phyloP scores from a whole-genome alignment of 1,284 basidiomycete genomes.

The Fomitiporia mediterranea region DNA sequence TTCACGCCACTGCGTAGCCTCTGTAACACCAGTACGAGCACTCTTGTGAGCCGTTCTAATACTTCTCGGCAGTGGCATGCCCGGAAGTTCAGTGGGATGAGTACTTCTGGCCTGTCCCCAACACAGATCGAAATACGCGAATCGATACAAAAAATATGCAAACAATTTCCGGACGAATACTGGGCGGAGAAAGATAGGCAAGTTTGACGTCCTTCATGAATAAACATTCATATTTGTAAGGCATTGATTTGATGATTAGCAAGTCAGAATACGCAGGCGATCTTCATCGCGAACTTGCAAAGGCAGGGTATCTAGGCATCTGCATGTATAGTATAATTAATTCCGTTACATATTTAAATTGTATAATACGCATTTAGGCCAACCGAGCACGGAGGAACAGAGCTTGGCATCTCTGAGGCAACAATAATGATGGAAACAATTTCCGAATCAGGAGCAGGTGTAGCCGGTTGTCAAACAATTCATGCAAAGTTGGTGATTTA shows the following conservation, averaged over 20 bases:
- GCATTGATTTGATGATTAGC: conserved; percentile 8
- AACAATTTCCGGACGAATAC: conserved; percentile 23
- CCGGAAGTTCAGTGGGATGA: conserved; percentile 20
- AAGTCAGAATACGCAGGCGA: conserved; percentile 22
- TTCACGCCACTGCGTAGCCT: no score
- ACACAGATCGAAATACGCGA: conserved; percentile 23
- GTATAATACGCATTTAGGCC: conserved; percentile 11
- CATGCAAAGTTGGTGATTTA: conserved; percentile 24
- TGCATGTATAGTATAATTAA: conserved; percentile 16
- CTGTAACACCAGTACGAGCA: no score
- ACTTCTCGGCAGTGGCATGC: no score
- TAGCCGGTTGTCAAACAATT: conserved; percentile 27
- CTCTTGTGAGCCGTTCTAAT: no score
- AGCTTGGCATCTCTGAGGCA: conserved; percentile 33
- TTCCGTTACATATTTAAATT: neutral
- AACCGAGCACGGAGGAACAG: conserved; percentile 28
- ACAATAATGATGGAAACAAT: conserved; percentile 37
- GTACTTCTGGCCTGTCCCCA: conserved; percentile 19
- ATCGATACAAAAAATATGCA: conserved; percentile 22
- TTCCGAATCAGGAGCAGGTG: conserved; percentile 31
- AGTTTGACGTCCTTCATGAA: neutral
- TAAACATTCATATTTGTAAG: neutral
- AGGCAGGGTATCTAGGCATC: conserved; percentile 22
- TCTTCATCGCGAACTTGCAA: conserved; percentile 22
- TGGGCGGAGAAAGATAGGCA: conserved; percentile 24